Conservation (phyloP, 1,139 yeast species). For the Nadsonia commutata region DNA sequence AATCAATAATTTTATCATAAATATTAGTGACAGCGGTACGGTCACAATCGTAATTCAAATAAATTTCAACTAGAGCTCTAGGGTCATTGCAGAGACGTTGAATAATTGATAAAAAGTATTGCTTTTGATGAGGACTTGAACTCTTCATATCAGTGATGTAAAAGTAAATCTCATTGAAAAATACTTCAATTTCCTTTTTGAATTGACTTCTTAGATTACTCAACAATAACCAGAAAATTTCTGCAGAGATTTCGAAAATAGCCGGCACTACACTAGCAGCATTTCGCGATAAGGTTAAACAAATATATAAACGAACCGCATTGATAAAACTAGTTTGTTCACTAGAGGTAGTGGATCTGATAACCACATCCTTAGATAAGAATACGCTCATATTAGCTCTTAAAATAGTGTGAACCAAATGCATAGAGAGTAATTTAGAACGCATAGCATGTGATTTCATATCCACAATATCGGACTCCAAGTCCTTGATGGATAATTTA, state of each 20-base stretch:
- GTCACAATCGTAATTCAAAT: constrained; percentile 92
- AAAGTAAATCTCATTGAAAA: constrained; percentile 83
- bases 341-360: constrained; percentile 40
- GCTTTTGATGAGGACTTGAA: constrained; percentile 83
- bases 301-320: constrained; percentile 73
- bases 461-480: constrained; percentile 59
- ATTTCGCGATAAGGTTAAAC: constrained; percentile 73
- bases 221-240: constrained; percentile 81
- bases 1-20: constrained; percentile 69
- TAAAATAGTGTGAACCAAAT: constrained; percentile 72
- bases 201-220: constrained; percentile 75
- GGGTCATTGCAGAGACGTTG: constrained; percentile 81
- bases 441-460: constrained; percentile 86
- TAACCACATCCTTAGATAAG: constrained; percentile 45
- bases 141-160: constrained; percentile 88
- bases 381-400: constrained; percentile 78
- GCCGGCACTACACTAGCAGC: constrained; percentile 89
- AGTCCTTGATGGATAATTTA: constrained; percentile 68
- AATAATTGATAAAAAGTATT: constrained; percentile 65
- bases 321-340: constrained; percentile 56
- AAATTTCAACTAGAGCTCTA: constrained; percentile 78
- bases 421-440: constrained; percentile 77
- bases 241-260: constrained; percentile 81
- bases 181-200: constrained; percentile 85
- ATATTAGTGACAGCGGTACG: constrained; percentile 59